Conservation (phyloP, 768 basidiomycete species). For the Mycena vulgaris region DNA sequence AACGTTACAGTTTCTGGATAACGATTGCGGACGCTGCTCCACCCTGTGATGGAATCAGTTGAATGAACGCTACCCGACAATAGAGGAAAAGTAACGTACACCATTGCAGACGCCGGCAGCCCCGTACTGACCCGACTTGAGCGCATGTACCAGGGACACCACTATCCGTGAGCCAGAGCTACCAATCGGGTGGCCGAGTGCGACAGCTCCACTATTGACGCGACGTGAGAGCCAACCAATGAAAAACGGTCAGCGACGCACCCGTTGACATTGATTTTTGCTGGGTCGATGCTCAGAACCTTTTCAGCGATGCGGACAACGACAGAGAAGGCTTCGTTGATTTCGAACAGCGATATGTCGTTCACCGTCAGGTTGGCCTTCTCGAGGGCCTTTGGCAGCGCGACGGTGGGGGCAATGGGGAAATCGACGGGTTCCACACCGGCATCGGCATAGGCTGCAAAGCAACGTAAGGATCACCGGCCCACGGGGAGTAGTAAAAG, state of each 20-base stretch:
- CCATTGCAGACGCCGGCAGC: conserved; percentile 98
- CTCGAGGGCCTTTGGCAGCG: conserved; percentile 90
- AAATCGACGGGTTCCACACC: conserved; percentile 98
- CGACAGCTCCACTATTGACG: conserved; percentile 88
- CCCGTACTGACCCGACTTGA: conserved; percentile 94
- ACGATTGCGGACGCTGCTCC: conserved; percentile 94
- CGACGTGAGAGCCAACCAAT: conserved; percentile 33
- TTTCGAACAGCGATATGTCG: conserved; percentile 94
- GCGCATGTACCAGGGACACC: conserved; percentile 92
- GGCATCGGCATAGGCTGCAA: conserved; percentile 93
- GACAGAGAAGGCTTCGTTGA: conserved; percentile 98
- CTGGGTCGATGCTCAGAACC: conserved; percentile 84
- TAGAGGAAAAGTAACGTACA: conserved; percentile 67
- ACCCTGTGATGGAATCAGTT: conserved; percentile 66
- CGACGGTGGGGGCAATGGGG: conserved; percentile 94
- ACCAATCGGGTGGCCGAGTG: conserved; percentile 96
- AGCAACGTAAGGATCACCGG: conserved; percentile 30
- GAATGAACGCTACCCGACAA: conserved; percentile 20
- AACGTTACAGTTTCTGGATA: conserved; percentile 83
- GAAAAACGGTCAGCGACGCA: conserved; percentile 53
- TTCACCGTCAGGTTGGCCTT: conserved; percentile 86
- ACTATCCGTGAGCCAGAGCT: conserved; percentile 96
- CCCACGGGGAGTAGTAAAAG: conserved; percentile 39
- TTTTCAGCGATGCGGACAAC: conserved; percentile 94
- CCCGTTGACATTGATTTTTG: conserved; percentile 94